phyloP scores from a whole-genome alignment of 2,329 filamentous ascomycete genomes.

The Juglanconis juglandina region DNA sequence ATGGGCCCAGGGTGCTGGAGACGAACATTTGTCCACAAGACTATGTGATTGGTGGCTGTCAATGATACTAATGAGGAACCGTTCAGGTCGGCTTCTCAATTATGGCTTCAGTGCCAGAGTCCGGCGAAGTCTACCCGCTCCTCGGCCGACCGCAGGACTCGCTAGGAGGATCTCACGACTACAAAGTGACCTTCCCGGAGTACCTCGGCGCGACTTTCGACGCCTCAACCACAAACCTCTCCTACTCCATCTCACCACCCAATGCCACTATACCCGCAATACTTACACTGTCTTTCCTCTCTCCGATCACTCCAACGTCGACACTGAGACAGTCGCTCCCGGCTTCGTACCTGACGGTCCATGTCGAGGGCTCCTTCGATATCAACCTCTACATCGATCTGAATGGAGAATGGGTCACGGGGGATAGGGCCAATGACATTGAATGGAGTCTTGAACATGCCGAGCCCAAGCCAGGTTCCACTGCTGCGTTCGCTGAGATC shows the following conservation, averaged over 20 bases:
- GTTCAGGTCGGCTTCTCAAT: conserved; percentile 46
- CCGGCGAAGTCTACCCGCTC: conserved; percentile 44
- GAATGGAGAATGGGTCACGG: conserved; percentile 80
- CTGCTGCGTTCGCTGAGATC: conserved; percentile 37
- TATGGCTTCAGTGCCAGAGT: conserved; percentile 43
- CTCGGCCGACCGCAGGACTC: conserved; percentile 51
- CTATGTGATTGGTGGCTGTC: background rate
- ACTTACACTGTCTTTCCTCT: conserved; percentile 57
- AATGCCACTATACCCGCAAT: conserved; percentile 28
- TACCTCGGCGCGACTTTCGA: conserved; percentile 46
- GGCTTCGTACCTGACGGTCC: conserved; percentile 72
- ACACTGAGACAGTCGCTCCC: conserved; percentile 77
- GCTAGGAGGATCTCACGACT: conserved; percentile 33
- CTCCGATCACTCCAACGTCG: conserved; percentile 76
- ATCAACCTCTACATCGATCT: conserved; percentile 65
- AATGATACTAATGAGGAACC: conserved; percentile 4
- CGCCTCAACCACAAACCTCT: conserved; percentile 48
- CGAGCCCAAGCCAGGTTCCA: conserved; percentile 26
- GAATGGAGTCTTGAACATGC: conserved; percentile 62
- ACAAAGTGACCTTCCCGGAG: conserved; percentile 38
- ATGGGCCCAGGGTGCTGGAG: background rate
- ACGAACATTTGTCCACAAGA: background rate
- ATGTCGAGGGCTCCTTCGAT: conserved; percentile 64
- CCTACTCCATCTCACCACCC: conserved; percentile 37
- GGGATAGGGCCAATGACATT: conserved; percentile 65